A percentile compares a stretch with the other conserved stretches of the same genome.
phyloP scores from a whole-genome alignment of 2,329 filamentous ascomycete genomes.

The Diplodia scrobiculata region DNA sequence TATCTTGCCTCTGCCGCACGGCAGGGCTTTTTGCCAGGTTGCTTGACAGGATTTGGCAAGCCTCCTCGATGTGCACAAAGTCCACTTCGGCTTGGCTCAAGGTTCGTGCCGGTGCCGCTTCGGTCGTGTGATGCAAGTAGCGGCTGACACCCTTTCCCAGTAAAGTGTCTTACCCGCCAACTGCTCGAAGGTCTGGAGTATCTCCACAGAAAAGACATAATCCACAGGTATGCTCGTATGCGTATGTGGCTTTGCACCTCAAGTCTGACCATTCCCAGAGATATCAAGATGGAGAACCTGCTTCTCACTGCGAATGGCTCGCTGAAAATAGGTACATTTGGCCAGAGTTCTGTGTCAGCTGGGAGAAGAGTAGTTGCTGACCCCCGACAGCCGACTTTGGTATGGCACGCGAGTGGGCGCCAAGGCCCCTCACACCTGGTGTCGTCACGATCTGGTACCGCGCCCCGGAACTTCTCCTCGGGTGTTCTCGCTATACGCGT shows the following conservation, averaged over 20 bases:
- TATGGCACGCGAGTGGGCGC: slow-evolving; percentile 41
- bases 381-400: slow-evolving; percentile 39
- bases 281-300: slow-evolving; percentile 45
- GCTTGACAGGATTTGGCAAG: slow-evolving; percentile 39
- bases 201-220: slow-evolving; percentile 42
- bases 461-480: slow-evolving; percentile 32
- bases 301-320: slow-evolving; percentile 42
- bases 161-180: slow-evolving; percentile 45
- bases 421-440: slow-evolving; percentile 42
- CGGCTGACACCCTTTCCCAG: slow-evolving; percentile 19
- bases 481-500: slow-evolving; percentile 27
- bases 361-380: neutral
- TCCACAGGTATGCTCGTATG: slow-evolving; percentile 34
- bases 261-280: slow-evolving; percentile 32
- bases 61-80: slow-evolving; percentile 41
- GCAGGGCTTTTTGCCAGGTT: slow-evolving; percentile 34
- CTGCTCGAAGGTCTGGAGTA: slow-evolving; percentile 45
- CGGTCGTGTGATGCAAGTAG: neutral
- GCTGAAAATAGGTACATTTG: slow-evolving; percentile 41
- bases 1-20: slow-evolving; percentile 37
- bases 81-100: slow-evolving; percentile 43
- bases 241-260: slow-evolving; percentile 19
- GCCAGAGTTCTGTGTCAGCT: neutral
- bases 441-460: slow-evolving; percentile 33
- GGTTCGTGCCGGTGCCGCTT: slow-evolving; percentile 27